Evolutionary conservation across 805 yeast species (phyloP), one percentile per base, ranked within the genome.

Genomic region (Starmerella cellae): DNA sequence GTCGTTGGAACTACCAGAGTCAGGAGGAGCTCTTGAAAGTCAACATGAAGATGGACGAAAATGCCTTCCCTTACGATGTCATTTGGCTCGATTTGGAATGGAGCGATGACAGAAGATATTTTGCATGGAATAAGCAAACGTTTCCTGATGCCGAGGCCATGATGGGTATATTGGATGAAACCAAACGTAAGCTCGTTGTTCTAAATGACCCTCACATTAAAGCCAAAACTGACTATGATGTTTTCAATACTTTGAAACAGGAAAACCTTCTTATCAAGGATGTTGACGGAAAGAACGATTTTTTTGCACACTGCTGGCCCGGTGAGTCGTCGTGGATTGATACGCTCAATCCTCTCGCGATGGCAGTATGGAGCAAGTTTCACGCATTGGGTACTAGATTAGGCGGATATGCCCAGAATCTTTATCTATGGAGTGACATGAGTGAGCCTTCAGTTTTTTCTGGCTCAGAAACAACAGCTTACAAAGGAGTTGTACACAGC

Each of bases 381-480:
- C 54, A 42, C 31, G 75, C 56, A 20, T 66, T 68, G 43, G 75
- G 77, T 9, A 57, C 67, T 3, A 55, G 60, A 2, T 66, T 71
- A 40, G 65, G 68, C 41, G 73, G 72, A 1, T 54, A 63, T 35
- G 70, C 79, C 9, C 65, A 71, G 13, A 91, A 91, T 55, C 60
- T 84, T 37, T 79, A 79, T 55, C 64, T 91, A 17, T 91, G 99
- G 99, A 91, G 88, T 60, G 98, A 91, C 60, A 91, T 91, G 99
- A 83, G 82, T 61, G 99, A 91, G 62, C 96, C 97, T 1, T 83
- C 96, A 0, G 79, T 91, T 4, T 91, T 91, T 58, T 74, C 79
- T 52, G 98, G 97, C 2, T 94, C 97, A 1, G 98, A 91, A 60
- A 84, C 95, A 0, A 66, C 93, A 0, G 76, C 91, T 18, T 94